These are phyloP conservation scores for Manihot esculenta DNA, from an alignment of 441 rosid genomes.

Conservation along the genomic window DNA sequence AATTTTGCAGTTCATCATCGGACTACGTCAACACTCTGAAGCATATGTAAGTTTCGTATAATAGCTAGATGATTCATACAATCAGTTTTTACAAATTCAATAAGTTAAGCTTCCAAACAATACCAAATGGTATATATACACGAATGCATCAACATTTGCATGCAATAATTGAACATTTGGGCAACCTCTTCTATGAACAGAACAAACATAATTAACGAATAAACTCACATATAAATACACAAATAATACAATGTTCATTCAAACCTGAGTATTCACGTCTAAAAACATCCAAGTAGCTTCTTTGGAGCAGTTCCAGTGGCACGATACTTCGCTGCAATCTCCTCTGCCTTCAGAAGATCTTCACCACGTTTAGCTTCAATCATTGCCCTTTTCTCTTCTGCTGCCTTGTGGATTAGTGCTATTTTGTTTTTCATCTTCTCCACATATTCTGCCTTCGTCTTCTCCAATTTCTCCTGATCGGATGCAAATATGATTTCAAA, in stretches of 20 bases:
- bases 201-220: constrained; percentile 33
- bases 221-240: constrained; percentile 23
- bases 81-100: constrained; percentile 32
- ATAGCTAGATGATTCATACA: too few relatives aligned
- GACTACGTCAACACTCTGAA: too few relatives aligned
- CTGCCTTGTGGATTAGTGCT: constrained; percentile 68
- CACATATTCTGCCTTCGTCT: constrained; percentile 63
- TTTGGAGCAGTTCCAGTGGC: constrained; percentile 71
- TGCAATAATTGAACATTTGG: constrained; percentile 21
- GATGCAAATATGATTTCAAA: neutral
- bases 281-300: constrained; percentile 64
- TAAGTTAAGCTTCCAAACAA: constrained; percentile 6
- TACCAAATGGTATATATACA: constrained; percentile 22
- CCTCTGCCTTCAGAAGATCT: constrained; percentile 82
- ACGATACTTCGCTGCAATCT: constrained; percentile 74
- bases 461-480: constrained; percentile 72
- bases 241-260: constrained; percentile 16
- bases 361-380: constrained; percentile 78
- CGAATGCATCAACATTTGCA: constrained; percentile 17
- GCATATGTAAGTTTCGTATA: too few relatives aligned
- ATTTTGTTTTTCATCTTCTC: constrained; percentile 82
- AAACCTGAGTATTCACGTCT: constrained; percentile 13
- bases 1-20: too few relatives aligned
- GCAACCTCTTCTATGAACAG: constrained; percentile 20
- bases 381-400: constrained; percentile 80